Percentiles rank a stretch among this genome's conserved stretches.
Conservation (phyloP, 2,329 filamentous ascomycete genomes). For the Neoscytalidium dimidiatum region DNA sequence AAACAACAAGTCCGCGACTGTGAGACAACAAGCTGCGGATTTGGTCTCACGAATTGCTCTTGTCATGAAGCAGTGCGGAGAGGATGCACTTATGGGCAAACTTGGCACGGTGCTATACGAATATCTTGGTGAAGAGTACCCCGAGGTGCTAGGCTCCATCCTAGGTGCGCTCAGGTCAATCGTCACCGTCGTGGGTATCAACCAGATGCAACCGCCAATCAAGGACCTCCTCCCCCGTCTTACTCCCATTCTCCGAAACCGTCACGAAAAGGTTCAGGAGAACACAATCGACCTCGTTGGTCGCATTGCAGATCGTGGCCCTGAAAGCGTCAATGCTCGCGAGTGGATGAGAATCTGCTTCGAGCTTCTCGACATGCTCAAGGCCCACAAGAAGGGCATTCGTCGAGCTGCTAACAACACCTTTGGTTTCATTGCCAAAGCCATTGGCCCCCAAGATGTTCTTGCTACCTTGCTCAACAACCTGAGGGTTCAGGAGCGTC, state of each 20-base stretch:
- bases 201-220: conserved; percentile 97
- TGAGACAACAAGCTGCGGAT: conserved; percentile 95
- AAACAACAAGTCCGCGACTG: conserved; percentile 97
- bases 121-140: conserved; percentile 97
- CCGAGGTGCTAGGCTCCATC: conserved; percentile 95
- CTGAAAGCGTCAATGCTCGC: conserved; percentile 92
- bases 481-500: conserved; percentile 92
- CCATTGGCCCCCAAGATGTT: conserved; percentile 96
- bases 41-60: conserved; percentile 95
- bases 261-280: conserved; percentile 98
- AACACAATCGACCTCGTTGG: conserved; percentile 98
- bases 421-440: conserved; percentile 98
- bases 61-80: conserved; percentile 98
- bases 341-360: conserved; percentile 99
- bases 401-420: conserved; percentile 98
- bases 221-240: conserved; percentile 92
- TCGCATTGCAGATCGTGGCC: conserved; percentile 94
- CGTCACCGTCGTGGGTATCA: conserved; percentile 96
- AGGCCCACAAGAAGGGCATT: conserved; percentile 99
- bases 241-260: conserved; percentile 96
- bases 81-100: conserved; percentile 94
- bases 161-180: conserved; percentile 92
- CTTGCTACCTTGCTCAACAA: conserved; percentile 95
- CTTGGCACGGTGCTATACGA: conserved; percentile 94
- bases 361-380: conserved; percentile 97